Conservation (phyloP, 257 asterid genomes). For the Penstemon newberryi region DNA sequence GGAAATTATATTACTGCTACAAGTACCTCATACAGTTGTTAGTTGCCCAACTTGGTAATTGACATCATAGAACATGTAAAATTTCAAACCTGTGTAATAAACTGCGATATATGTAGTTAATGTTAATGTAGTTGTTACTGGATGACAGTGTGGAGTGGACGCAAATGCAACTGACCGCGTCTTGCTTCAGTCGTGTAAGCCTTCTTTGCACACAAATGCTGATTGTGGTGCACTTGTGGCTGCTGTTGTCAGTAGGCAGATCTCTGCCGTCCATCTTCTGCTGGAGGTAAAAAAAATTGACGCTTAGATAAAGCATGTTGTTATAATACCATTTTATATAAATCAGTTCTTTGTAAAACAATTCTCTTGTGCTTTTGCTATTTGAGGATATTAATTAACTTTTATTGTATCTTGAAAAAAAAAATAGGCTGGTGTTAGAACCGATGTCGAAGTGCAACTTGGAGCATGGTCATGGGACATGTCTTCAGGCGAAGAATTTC, state of each 20-base stretch:
- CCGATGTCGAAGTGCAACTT: constrained; percentile 58
- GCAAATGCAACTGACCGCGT: constrained; percentile 59
- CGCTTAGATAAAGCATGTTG: not conserved
- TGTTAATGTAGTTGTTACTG: not conserved
- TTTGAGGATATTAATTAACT: constrained; percentile 25
- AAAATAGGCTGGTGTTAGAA: constrained; percentile 57
- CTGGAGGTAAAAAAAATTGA: constrained; percentile 51
- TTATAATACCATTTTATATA: not conserved
- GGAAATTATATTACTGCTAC: not conserved
- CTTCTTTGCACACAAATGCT: constrained; percentile 66
- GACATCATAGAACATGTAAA: constrained; percentile 1
- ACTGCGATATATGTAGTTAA: not conserved
- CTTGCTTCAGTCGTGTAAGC: constrained; percentile 71
- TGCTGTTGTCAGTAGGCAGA: constrained; percentile 74
- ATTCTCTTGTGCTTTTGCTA: not conserved
- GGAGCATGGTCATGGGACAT: constrained; percentile 93
- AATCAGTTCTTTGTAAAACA: not conserved
- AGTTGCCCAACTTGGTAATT: not conserved
- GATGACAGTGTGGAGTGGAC: constrained; percentile 73
- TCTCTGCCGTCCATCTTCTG: constrained; percentile 56
- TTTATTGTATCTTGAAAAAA: constrained; percentile 10
- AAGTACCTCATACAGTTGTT: constrained; percentile 12
- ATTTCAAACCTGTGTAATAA: not conserved
- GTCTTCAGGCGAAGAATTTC: constrained; percentile 73
- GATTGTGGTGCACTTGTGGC: constrained; percentile 78